A percentile compares a stretch with the other conserved stretches of the same genome.
phyloP scores from a whole-genome alignment of 2,329 filamentous ascomycete genomes.

The Penicillium paneum region DNA sequence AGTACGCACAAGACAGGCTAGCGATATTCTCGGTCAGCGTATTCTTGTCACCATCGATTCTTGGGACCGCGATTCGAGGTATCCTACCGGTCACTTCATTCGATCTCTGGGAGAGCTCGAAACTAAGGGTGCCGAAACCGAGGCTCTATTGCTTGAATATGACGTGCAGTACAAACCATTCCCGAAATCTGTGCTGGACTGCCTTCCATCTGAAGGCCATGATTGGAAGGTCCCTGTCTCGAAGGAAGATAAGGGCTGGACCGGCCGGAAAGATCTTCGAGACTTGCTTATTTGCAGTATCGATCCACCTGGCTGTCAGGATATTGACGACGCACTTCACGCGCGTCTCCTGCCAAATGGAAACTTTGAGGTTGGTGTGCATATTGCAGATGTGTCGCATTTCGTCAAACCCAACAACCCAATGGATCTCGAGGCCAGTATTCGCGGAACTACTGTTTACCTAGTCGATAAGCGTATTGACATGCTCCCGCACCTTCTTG shows the following conservation, averaged over 20 bases:
- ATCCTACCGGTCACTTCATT: conserved; percentile 90
- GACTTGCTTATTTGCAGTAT: conserved; percentile 93
- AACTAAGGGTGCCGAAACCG: conserved; percentile 95
- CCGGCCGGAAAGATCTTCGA: conserved; percentile 76
- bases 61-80: conserved; percentile 90
- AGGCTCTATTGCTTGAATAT: conserved; percentile 88
- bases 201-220: conserved; percentile 84
- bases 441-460: conserved; percentile 94
- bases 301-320: conserved; percentile 90
- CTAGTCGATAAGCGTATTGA: conserved; percentile 98
- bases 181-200: conserved; percentile 91
- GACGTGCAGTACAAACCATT: conserved; percentile 98
- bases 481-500: conserved; percentile 95
- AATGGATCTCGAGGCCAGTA: conserved; percentile 93
- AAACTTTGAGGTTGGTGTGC: conserved; percentile 92
- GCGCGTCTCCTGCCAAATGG: conserved; percentile 81
- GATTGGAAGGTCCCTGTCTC: conserved; percentile 87
- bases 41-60: conserved; percentile 90
- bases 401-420: conserved; percentile 96
- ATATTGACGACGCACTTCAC: conserved; percentile 97
- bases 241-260: conserved; percentile 80
- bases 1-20: conserved; percentile 84
- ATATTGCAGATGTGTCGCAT: conserved; percentile 98
- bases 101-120: conserved; percentile 90
- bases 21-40: conserved; percentile 84